Conservation (phyloP, 2,329 filamentous ascomycete genomes). For the Aspergillus pseudonomiae region DNA sequence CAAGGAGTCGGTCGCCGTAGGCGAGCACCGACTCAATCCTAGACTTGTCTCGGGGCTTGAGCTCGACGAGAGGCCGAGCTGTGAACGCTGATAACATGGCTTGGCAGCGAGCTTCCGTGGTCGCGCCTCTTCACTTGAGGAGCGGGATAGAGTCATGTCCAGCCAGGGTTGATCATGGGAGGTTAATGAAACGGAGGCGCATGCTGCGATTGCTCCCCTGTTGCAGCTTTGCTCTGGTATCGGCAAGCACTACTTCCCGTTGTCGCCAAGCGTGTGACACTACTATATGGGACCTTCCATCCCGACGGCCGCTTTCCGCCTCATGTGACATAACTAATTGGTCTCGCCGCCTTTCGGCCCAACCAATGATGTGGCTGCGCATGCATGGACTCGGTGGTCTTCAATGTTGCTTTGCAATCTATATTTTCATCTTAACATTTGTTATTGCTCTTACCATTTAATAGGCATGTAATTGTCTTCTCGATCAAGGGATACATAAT, state of each 20-base stretch:
- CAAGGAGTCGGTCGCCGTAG: constrained; percentile 87
- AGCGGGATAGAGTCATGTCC: constrained; percentile 23
- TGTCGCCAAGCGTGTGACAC: constrained; percentile 14
- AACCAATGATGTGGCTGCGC: neutral
- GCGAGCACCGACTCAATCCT: constrained; percentile 95
- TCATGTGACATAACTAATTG: constrained; percentile 21
- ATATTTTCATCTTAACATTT: neutral
- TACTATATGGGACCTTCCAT: constrained; percentile 1
- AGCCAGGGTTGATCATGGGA: constrained; percentile 7
- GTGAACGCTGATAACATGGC: constrained; percentile 95
- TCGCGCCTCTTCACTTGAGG: constrained; percentile 21
- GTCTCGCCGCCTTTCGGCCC: constrained; percentile 6
- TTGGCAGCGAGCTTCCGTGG: constrained; percentile 22
- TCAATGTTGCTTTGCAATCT: neutral
- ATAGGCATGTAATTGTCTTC: neutral
- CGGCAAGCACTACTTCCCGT: neutral
- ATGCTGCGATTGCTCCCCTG: constrained; percentile 14
- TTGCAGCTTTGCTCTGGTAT: constrained; percentile 3
- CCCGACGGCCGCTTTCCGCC: constrained; percentile 10
- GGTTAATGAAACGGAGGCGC: constrained; percentile 6
- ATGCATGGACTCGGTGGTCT: neutral
- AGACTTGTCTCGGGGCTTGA: constrained; percentile 91
- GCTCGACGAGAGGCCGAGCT: constrained; percentile 94
- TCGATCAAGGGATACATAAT: neutral
- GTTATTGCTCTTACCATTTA: neutral